phyloP scores from a whole-genome alignment of 805 yeast species.

The Blastobotrys chiropterorum region DNA sequence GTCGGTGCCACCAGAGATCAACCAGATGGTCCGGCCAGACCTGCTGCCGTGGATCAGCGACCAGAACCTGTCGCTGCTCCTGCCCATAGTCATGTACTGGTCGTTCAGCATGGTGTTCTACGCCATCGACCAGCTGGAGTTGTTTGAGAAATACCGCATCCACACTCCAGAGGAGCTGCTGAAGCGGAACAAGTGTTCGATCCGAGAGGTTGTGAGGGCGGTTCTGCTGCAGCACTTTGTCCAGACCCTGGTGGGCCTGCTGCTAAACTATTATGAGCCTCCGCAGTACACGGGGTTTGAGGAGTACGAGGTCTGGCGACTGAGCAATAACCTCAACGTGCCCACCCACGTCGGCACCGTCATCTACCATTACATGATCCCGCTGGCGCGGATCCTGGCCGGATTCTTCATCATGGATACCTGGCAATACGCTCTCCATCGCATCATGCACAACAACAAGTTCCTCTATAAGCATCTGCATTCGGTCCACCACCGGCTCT shows the following conservation, averaged over 20 bases:
- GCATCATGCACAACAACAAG: slow-evolving; percentile 80
- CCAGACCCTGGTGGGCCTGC: slow-evolving; percentile 67
- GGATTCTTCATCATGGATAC: slow-evolving; percentile 81
- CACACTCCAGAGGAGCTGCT: slow-evolving; percentile 87
- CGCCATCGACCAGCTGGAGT: slow-evolving; percentile 61
- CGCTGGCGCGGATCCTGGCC: slow-evolving; percentile 46
- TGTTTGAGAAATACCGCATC: slow-evolving; percentile 79
- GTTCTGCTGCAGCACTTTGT: slow-evolving; percentile 80
- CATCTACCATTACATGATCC: slow-evolving; percentile 57
- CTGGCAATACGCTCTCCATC: slow-evolving; percentile 92
- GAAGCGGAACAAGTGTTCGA: slow-evolving; percentile 66
- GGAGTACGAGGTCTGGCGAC: slow-evolving; percentile 40
- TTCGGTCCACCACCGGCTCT: slow-evolving; percentile 88
- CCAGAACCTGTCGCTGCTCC: slow-evolving; percentile 59
- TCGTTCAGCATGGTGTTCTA: slow-evolving; percentile 65
- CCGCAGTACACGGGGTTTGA: slow-evolving; percentile 45
- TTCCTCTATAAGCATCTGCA: slow-evolving; percentile 74
- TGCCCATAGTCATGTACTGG: slow-evolving; percentile 88
- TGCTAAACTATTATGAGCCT: slow-evolving; percentile 49
- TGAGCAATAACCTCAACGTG: slow-evolving; percentile 33
- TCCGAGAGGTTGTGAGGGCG: slow-evolving; percentile 65
- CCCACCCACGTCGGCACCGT: slow-evolving; percentile 36
- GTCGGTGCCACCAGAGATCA: slow-evolving; percentile 8
- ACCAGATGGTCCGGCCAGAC: slow-evolving; percentile 4
- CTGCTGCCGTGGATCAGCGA: slow-evolving; percentile 63